phyloP scores from a whole-genome alignment of 805 yeast species.

The Candida corydali region DNA sequence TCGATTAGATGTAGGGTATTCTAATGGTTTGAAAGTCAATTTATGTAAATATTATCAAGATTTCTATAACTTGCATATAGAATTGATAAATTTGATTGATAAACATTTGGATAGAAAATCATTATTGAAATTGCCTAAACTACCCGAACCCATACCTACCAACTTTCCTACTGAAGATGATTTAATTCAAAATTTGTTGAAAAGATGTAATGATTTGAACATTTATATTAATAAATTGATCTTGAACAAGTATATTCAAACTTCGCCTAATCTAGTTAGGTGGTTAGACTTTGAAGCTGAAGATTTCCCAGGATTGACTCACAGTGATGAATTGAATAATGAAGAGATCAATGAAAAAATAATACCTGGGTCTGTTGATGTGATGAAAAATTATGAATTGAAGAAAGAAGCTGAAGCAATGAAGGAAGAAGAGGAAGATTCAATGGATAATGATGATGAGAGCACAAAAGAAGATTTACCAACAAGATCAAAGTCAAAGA shows the following conservation, averaged over 20 bases:
- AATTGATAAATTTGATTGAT: conserved; percentile 10
- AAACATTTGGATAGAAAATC: conserved; percentile 13
- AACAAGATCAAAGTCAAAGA: conserved; percentile 22
- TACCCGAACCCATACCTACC: conserved; percentile 28
- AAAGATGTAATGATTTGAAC: conserved; percentile 25
- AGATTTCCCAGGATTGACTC: conserved; percentile 28
- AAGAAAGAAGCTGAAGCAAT: conserved; percentile 8
- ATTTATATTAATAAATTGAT: conserved; percentile 23
- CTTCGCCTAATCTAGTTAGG: conserved; percentile 20
- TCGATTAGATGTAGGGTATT: conserved; percentile 23
- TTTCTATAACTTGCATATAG: conserved; percentile 31
- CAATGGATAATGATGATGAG: conserved; percentile 3
- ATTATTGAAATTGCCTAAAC: conserved; percentile 19
- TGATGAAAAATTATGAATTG: conserved; percentile 16
- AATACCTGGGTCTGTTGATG: conserved; percentile 17
- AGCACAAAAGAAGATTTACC: conserved; percentile 11
- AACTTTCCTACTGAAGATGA: conserved; percentile 5
- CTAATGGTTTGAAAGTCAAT: conserved; percentile 17
- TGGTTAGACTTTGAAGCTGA: conserved; percentile 25
- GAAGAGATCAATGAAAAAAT: conserved; percentile 18
- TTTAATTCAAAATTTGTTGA: conserved; percentile 14
- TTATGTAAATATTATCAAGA: conserved; percentile 34
- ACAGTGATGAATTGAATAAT: conserved; percentile 10
- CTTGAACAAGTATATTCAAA: conserved; percentile 21
- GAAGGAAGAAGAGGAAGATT: conserved; percentile 5